A percentile compares a stretch with the other conserved stretches of the same genome.
phyloP scores from a whole-genome alignment of 1,284 basidiomycete species.

The Exsudoporus floridanus region DNA sequence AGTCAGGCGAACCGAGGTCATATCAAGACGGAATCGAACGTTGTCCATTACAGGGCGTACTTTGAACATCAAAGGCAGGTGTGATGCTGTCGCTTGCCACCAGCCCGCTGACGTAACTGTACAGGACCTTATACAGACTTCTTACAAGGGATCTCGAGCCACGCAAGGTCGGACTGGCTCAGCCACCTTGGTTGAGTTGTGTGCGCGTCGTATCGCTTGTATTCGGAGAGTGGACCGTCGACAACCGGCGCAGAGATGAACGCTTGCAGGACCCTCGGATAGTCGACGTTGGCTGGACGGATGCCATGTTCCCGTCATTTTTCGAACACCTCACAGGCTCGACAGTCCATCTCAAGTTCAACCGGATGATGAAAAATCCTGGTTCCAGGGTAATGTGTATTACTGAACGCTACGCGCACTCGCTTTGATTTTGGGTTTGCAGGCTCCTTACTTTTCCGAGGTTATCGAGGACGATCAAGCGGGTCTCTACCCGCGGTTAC shows the following conservation, averaged over 20 bases:
- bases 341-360: conserved; percentile 25
- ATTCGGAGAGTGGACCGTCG: conserved; percentile 28
- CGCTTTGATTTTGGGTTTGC: neutral
- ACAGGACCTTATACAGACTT: conserved; percentile 27
- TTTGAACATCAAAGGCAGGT: conserved; percentile 35
- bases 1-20: conserved; percentile 35
- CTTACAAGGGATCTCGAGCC: conserved; percentile 22
- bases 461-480: conserved; percentile 12
- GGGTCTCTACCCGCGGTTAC: conserved; percentile 21
- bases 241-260: conserved; percentile 14
- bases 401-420: neutral
- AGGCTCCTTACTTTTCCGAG: conserved; percentile 24
- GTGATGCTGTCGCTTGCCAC: no score
- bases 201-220: conserved; percentile 33
- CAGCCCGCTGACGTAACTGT: neutral
- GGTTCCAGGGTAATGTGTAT: conserved; percentile 19
- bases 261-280: conserved; percentile 24
- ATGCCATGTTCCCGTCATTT: conserved; percentile 29
- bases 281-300: conserved; percentile 34
- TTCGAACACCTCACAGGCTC: conserved; percentile 17
- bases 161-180: conserved; percentile 27
- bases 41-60: conserved; percentile 23
- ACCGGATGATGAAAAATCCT: conserved; percentile 11
- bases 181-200: conserved; percentile 26
- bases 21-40: conserved; percentile 9